Evolutionary conservation across 305 asterid genomes (phyloP), one percentile per base, ranked within the genome.

Genomic region (Rubia balearica): DNA sequence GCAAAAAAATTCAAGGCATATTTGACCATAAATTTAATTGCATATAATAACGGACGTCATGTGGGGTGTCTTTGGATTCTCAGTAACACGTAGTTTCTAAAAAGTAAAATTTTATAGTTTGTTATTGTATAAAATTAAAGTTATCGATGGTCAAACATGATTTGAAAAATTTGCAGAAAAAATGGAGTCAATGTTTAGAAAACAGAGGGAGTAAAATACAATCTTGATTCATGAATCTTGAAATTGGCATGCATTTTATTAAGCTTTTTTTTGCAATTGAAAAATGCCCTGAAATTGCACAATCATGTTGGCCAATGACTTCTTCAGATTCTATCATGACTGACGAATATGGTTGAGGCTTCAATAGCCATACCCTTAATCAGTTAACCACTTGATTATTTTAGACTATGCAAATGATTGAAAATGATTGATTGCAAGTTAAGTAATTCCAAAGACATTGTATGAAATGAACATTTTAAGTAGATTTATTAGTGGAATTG

Each of bases 341-440:
- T n/a, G 42, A 46, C 67, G 76, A 45, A 51, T 27, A 17, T 61
- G 21, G 72, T 68, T 69, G 81, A 73, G 73, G 65, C 71, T 65
- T 71, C 67, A 43, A 57, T 56, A 60, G 68, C 69, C 76, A 55
- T 38, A 8, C 21, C 67, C 66, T 40, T 69, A 72, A 74, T 74
- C 46, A 65, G 78, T 74, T 65, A 27, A 36, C 43, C 65, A 49
- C 56, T 49, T 70, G 42, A 68, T 65, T 80, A 12, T 56, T 68
- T 65, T 69, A 71, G 78, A 63, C 66, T 67, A 65, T 68, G 21
- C 83, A 76, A 80, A 84, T 84, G 83, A 85, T 78, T 82, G 84
- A 74, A 72, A 79, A 79, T 77, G 84, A 76, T 75, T 81, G 79
- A 69, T 67, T 45, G 46, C 78, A 45, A 61, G 33, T 41, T 71